These are phyloP conservation scores for Aspergillus proliferans DNA, from an alignment of 2,329 filamentous ascomycete species.

Conservation along the genomic window DNA sequence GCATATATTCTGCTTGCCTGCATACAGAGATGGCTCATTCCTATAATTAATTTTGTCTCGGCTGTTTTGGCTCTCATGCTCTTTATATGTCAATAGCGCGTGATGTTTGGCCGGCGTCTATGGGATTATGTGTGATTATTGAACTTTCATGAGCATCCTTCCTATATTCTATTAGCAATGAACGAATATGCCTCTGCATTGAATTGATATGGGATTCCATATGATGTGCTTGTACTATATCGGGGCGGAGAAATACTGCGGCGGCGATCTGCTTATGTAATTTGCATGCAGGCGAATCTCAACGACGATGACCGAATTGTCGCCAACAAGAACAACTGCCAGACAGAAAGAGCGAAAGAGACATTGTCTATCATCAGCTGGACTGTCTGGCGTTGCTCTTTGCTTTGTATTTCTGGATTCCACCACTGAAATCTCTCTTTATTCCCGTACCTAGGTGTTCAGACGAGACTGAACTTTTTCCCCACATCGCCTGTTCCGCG, in stretches of 20 bases:
- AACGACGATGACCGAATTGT: constrained; percentile 27
- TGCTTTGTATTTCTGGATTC: neutral
- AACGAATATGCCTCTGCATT: constrained; percentile 4
- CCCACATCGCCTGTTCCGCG: constrained; percentile 4
- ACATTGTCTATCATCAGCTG: neutral
- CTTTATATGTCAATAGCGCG: constrained; percentile 11
- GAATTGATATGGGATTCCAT: constrained; percentile 2
- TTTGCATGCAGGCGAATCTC: constrained; percentile 20
- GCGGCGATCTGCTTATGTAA: constrained; percentile 11
- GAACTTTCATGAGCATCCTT: neutral
- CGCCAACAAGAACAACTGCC: constrained; percentile 5
- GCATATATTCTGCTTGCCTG: constrained; percentile 2
- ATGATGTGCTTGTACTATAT: neutral
- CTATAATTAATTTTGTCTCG: constrained; percentile 8
- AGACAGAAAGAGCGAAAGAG: neutral
- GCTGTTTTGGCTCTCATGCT: constrained; percentile 2
- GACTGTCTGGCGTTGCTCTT: neutral
- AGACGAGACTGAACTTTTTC: neutral
- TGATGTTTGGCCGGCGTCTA: constrained; percentile 8
- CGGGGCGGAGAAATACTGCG: constrained; percentile 3
- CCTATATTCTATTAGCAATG: constrained; percentile 9
- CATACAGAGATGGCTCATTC: neutral
- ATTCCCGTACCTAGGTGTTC: neutral
- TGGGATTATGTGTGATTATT: constrained; percentile 4
- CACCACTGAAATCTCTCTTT: neutral